phyloP scores from a whole-genome alignment of 768 basidiomycete species.

The Psilocybe cubensis region DNA sequence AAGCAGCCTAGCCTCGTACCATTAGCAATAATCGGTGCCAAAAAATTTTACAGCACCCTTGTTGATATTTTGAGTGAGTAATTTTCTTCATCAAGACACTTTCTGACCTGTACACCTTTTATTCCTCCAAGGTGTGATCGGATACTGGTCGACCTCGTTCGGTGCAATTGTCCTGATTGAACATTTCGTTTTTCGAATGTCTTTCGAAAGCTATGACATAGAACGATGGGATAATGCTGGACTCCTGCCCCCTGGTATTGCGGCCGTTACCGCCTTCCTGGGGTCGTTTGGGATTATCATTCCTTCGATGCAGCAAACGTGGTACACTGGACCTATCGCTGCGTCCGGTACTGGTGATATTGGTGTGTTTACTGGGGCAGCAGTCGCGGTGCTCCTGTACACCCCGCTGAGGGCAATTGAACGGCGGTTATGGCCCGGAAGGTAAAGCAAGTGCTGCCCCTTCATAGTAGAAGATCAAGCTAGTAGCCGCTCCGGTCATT shows the following conservation, averaged over 20 bases:
- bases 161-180: constrained; percentile 63
- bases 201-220: constrained; percentile 52
- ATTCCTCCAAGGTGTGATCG: constrained; percentile 38
- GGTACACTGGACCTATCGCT: constrained; percentile 75
- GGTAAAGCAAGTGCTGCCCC: constrained; percentile 2
- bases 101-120: background rate
- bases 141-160: constrained; percentile 65
- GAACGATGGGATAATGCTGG: constrained; percentile 57
- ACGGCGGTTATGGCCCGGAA: constrained; percentile 21
- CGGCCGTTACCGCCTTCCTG: constrained; percentile 56
- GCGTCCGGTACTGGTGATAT: constrained; percentile 64
- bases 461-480: no score
- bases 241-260: constrained; percentile 62
- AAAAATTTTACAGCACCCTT: constrained; percentile 64
- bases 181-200: constrained; percentile 65
- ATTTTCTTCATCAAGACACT: constrained; percentile 6
- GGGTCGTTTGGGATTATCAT: constrained; percentile 60
- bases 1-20: constrained; percentile 56
- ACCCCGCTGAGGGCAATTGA: constrained; percentile 47
- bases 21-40: constrained; percentile 69
- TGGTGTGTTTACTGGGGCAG: constrained; percentile 66
- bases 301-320: constrained; percentile 72
- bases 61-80: constrained; percentile 63
- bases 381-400: constrained; percentile 50
- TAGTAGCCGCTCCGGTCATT: no score